A percentile compares a stretch with the other conserved stretches of the same genome.
These are phyloP conservation scores for Peronospora destructor DNA, from an alignment of 352 stramenopile species.

Conservation along the genomic window DNA sequence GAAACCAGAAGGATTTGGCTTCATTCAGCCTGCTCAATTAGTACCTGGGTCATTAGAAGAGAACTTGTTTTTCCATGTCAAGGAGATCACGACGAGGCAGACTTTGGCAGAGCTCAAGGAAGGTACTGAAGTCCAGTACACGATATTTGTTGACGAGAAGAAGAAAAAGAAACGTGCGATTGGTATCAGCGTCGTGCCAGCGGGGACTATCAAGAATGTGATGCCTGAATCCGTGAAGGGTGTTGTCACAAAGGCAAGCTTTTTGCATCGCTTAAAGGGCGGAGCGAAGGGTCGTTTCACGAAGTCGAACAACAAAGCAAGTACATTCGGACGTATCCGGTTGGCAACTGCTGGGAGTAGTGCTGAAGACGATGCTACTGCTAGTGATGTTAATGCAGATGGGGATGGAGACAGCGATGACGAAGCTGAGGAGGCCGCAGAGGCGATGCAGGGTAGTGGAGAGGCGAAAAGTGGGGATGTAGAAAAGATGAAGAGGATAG, in stretches of 20 bases:
- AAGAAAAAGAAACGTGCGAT: conserved; percentile 65
- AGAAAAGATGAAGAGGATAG: conserved; percentile 14
- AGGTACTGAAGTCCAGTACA: conserved; percentile 66
- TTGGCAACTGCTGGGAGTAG: conserved; percentile 15
- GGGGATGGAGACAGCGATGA: conserved; percentile 18
- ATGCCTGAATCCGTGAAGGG: conserved; percentile 33
- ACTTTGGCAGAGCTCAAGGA: conserved; percentile 53
- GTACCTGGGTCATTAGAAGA: conserved; percentile 31
- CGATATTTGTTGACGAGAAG: conserved; percentile 53
- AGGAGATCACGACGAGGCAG: conserved; percentile 51
- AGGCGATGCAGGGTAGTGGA: conserved; percentile 16
- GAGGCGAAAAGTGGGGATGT: conserved; percentile 3
- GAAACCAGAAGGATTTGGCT: conserved; percentile 69
- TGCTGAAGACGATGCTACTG: conserved; percentile 20
- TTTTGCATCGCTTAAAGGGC: conserved; percentile 46
- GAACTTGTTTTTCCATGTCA: conserved; percentile 80
- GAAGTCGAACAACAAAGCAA: conserved; percentile 39
- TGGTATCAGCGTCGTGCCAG: conserved; percentile 40
- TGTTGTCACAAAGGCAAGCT: conserved; percentile 55
- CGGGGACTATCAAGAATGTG: conserved; percentile 52
- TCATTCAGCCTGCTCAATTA: conserved; percentile 54
- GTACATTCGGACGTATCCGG: conserved; percentile 54
- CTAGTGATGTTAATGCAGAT: conserved; percentile 21
- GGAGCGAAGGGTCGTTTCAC: conserved; percentile 25
- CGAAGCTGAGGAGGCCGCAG: conserved; percentile 16